Evolutionary conservation across 306 rosid genomes (phyloP).

Genomic region (Cyclanthera cordifolia): DNA sequence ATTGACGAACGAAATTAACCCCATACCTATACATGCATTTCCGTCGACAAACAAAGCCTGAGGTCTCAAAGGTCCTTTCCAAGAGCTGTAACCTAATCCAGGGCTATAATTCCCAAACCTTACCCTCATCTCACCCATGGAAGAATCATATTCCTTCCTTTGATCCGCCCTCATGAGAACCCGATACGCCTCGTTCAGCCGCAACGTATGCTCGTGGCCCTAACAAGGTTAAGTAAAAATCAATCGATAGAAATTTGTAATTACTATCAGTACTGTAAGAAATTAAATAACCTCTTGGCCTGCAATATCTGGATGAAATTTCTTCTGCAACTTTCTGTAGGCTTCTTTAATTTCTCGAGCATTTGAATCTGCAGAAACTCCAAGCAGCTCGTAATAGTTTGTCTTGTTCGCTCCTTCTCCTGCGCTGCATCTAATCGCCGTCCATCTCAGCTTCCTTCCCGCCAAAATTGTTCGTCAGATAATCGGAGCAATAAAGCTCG

Average conservation of each 20-base stretch:
- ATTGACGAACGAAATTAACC: not conserved
- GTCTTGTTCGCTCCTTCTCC: conserved; percentile 18
- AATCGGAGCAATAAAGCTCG: not conserved
- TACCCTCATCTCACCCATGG: conserved; percentile 34
- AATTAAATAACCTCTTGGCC: conserved; percentile 46
- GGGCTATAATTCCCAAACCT: conserved; percentile 24
- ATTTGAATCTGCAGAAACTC: conserved; percentile 50
- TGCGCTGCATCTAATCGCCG: conserved; percentile 35
- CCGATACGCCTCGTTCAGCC: conserved; percentile 58
- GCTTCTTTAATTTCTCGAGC: conserved; percentile 50
- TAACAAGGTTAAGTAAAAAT: conserved; percentile 8
- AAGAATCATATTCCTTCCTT: conserved; percentile 49
- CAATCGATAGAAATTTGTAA: not conserved
- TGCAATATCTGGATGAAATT: conserved; percentile 61
- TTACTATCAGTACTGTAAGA: too few species aligned
- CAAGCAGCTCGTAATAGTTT: conserved; percentile 58
- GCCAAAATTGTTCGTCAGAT: not conserved
- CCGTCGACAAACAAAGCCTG: conserved; percentile 75
- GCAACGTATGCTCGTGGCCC: conserved; percentile 56
- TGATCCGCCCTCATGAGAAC: conserved; percentile 50
- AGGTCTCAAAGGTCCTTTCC: conserved; percentile 59
- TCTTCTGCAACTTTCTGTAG: conserved; percentile 68
- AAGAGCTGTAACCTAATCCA: conserved; percentile 38
- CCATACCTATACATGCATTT: conserved; percentile 64
- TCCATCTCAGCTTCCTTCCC: conserved; percentile 23